phyloP scores from a whole-genome alignment of 2,329 filamentous ascomycete genomes.

The Aureobasidium vineae region DNA sequence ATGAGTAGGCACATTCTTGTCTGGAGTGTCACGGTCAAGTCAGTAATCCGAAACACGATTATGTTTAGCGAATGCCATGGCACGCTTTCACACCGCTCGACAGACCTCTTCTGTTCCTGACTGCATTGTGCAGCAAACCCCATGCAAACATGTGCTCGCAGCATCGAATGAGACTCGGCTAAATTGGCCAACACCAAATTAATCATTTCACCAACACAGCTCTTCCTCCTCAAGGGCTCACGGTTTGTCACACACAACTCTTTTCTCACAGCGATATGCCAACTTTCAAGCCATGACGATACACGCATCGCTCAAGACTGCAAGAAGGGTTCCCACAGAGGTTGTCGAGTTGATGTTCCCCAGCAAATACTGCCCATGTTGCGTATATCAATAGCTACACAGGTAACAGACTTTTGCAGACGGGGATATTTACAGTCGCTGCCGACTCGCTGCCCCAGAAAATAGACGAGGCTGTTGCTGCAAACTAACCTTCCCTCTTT shows the following conservation, averaged over 20 bases:
- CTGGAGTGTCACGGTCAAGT: not conserved
- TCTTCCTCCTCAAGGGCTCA: not conserved
- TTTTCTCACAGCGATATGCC: not conserved
- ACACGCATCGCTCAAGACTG: too few relatives aligned
- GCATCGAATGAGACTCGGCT: not conserved
- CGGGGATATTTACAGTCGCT: not conserved
- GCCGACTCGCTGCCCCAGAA: not conserved
- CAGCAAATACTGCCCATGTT: not conserved
- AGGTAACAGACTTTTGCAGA: not conserved
- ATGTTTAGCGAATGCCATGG: not conserved
- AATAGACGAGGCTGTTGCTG: not conserved
- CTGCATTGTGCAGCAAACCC: too few relatives aligned
- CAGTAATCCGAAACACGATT: not conserved
- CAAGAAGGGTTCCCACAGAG: not conserved
- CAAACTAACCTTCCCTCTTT: conserved; percentile 9
- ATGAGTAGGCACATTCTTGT: too few relatives aligned
- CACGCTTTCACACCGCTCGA: too few relatives aligned
- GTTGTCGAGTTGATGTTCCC: not conserved
- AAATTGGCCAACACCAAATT: not conserved
- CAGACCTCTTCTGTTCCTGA: not conserved
- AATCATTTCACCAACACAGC: not conserved
- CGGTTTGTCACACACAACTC: not conserved
- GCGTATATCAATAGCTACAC: not conserved
- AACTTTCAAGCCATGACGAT: too few relatives aligned
- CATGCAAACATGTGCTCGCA: not conserved